Evolutionary conservation across 768 basidiomycete species (phyloP).

Genomic region (Neoboletus subvelutipes): DNA sequence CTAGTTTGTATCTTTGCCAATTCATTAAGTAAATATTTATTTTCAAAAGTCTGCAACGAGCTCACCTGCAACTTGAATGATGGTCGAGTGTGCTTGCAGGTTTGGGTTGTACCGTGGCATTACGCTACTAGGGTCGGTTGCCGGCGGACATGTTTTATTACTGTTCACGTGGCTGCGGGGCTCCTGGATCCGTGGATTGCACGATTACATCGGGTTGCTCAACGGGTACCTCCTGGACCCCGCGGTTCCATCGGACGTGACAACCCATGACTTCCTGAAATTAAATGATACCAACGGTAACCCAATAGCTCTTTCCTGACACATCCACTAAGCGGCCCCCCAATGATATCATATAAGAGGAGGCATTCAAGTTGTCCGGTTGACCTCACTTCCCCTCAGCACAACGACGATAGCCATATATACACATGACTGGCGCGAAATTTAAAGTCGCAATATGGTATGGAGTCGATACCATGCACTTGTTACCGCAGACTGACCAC

Average conservation of each 20-base stretch:
- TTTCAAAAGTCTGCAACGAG: background rate
- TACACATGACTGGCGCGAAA: constrained; percentile 18
- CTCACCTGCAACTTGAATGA: background rate
- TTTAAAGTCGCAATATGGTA: constrained; percentile 33
- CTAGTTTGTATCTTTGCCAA: background rate
- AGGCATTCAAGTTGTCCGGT: background rate
- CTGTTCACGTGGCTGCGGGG: background rate
- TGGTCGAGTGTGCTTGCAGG: background rate
- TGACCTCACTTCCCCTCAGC: background rate
- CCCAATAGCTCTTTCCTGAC: background rate
- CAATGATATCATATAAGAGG: background rate
- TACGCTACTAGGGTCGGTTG: background rate
- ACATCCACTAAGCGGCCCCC: background rate
- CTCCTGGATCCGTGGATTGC: background rate
- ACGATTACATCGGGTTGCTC: constrained; percentile 25
- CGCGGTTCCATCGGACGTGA: constrained; percentile 27
- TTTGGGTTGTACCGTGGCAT: background rate
- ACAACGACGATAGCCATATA: background rate
- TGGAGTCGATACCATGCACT: background rate
- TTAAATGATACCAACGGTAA: background rate
- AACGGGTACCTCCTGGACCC: background rate
- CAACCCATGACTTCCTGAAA: constrained; percentile 4
- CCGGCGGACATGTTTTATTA: background rate
- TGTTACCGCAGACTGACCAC: background rate
- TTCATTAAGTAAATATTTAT: background rate